Percentiles rank a stretch among this genome's conserved stretches.
Evolutionary conservation across 208 protist genomes (phyloP).

Genomic region (Trypanosoma lewisi): DNA sequence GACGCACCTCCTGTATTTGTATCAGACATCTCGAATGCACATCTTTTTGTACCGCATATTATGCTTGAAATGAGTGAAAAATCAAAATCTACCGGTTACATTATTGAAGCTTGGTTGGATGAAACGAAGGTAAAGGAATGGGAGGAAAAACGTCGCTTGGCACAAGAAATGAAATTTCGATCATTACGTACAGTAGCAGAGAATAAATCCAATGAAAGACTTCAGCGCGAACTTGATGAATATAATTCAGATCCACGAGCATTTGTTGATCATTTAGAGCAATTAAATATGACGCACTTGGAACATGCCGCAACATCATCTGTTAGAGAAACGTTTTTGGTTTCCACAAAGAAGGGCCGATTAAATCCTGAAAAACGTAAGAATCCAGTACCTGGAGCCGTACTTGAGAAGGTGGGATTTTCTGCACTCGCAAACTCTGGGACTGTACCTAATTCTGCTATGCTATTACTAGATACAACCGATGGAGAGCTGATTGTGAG

Average conservation of each 20-base stretch:
- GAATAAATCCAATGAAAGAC: constrained; percentile 21
- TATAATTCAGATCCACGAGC: constrained; percentile 30
- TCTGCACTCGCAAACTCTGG: neutral
- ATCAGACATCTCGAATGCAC: constrained; percentile 30
- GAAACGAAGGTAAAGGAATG: constrained; percentile 38
- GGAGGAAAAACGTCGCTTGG: constrained; percentile 55
- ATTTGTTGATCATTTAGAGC: constrained; percentile 42
- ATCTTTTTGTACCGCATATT: constrained; percentile 58
- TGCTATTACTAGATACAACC: constrained; percentile 34
- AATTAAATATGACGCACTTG: constrained; percentile 10
- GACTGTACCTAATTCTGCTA: neutral
- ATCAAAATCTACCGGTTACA: constrained; percentile 24
- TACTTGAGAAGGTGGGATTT: neutral
- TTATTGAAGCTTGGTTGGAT: constrained; percentile 60
- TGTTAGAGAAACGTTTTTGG: constrained; percentile 1
- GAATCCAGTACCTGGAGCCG: constrained; percentile 4
- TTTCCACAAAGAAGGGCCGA: constrained; percentile 13
- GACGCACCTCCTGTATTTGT: constrained; percentile 24
- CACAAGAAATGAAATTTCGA: constrained; percentile 47
- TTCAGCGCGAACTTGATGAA: constrained; percentile 35
- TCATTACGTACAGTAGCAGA: constrained; percentile 29
- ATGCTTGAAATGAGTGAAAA: constrained; percentile 38
- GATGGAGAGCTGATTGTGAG: constrained; percentile 34
- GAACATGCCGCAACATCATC: neutral
- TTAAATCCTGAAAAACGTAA: constrained; percentile 15